These are phyloP conservation scores for Xylaria sp. DNA, from an alignment of 2,329 filamentous ascomycete genomes.

Conservation along the genomic window DNA sequence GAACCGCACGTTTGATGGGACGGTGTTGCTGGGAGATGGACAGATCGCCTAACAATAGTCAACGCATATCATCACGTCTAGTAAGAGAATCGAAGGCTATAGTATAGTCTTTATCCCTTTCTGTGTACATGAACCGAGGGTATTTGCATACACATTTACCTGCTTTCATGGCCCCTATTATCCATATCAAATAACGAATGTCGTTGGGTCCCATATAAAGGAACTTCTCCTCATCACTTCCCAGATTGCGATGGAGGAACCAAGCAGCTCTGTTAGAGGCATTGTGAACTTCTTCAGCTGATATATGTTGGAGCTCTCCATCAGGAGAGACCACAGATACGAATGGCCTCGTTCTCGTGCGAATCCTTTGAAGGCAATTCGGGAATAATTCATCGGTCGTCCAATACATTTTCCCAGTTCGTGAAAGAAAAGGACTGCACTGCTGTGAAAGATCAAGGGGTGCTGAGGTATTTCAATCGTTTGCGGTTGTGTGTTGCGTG, in stretches of 20 bases:
- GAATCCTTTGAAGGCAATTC: constrained; percentile 28
- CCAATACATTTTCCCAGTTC: constrained; percentile 29
- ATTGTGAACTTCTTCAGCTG: constrained; percentile 33
- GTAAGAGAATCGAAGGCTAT: neutral
- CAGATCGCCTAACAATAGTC: constrained; percentile 25
- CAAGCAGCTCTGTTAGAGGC: constrained; percentile 45
- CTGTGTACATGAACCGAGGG: neutral
- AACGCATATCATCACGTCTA: neutral
- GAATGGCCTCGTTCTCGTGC: constrained; percentile 31
- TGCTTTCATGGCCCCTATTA: constrained; percentile 44
- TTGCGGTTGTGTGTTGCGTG: neutral
- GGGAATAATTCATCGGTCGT: constrained; percentile 32
- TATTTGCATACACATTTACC: constrained; percentile 42
- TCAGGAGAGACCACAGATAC: constrained; percentile 32
- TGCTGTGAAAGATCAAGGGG: neutral
- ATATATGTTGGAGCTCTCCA: constrained; percentile 29
- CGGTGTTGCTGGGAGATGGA: constrained; percentile 34
- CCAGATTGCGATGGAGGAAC: constrained; percentile 41
- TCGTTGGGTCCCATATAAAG: constrained; percentile 46
- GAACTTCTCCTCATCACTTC: constrained; percentile 33
- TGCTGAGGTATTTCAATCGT: neutral
- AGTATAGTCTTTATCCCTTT: constrained; percentile 18
- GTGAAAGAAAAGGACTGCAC: neutral
- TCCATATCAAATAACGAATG: constrained; percentile 43
- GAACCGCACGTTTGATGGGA: constrained; percentile 29